Conservation (phyloP, 176 grass and related monocot genomes). For the Dactylis glomerata region DNA sequence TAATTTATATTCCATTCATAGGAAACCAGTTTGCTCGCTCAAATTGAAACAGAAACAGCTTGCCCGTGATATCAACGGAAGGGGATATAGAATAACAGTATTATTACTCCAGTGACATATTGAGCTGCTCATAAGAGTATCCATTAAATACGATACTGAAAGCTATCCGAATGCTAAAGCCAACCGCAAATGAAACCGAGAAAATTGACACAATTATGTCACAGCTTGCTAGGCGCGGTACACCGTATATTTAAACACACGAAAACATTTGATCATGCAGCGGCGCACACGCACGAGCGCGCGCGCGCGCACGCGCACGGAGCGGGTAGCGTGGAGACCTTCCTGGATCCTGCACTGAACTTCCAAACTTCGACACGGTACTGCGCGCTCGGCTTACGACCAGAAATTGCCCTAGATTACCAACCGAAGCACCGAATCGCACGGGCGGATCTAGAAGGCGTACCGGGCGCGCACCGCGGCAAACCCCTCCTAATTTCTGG, state of each 20-base stretch:
- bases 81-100: neutral
- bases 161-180: neutral
- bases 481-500: neutral
- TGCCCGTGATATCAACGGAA: neutral
- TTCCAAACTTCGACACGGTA: neutral
- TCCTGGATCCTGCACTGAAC: neutral
- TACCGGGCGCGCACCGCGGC: neutral
- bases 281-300: neutral
- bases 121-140: neutral
- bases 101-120: neutral
- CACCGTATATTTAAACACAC: neutral
- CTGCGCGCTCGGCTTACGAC: neutral
- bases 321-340: neutral
- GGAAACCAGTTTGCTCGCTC: neutral
- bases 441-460: conserved; percentile 5
- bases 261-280: neutral
- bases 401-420: neutral
- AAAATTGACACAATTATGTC: neutral
- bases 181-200: neutral
- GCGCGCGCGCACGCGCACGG: neutral
- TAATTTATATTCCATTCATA: neutral
- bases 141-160: neutral
- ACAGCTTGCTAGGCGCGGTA: neutral
- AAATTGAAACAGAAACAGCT: neutral
- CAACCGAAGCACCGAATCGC: neutral